Base-by-base conservation (phyloP, 352 stramenopile species). In the Phytophthora citricola region DNA sequence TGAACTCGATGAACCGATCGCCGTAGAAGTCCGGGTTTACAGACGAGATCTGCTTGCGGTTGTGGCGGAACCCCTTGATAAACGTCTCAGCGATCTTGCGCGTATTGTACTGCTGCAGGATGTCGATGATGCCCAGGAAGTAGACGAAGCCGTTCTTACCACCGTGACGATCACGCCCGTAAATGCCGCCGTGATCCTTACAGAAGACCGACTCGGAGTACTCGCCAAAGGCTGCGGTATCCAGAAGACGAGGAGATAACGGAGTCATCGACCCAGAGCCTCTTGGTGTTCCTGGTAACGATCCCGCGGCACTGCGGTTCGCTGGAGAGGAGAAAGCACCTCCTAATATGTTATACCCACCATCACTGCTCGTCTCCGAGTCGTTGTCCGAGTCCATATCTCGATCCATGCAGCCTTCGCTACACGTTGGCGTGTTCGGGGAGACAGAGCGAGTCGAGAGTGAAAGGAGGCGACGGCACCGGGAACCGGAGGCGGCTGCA, bases 91-190 rank as follows among this genome's bases (percentile, higher is more conserved):
- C 87, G 47, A 93, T 88, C 81, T 98, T 98, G 31, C 83, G 79
- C 27, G 79, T 86, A 69, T 97, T 98, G 77, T 97, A 98, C 66
- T 97, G 88, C 78, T 98, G 93, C 47, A 98, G 46, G 45, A 98
- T 98, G 67, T 98, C 94, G 57, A 98, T 98, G 40, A 98, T 82
- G 24, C 93, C 91, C 43, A 95, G 66, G 75, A 96, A 98, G 62
- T 98, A 98, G 32, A 97, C 81, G 15, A 83, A 89, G 3, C 85
- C 85, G 63, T 91, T 93, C 76, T 90, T 90, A 43, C 76, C 74
- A 5, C 83, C 81, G 46, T 81, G 55, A 14, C 73, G 74, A 24
- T 89, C 81, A 39, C 82, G 78, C 5, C 83, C 86, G 51, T 78
- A 89, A 53, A 94, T 89, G 26, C 86, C 86, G 29, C 86, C 86